Conservation (phyloP, 345 rosid genomes). For the Acer yangbiense region DNA sequence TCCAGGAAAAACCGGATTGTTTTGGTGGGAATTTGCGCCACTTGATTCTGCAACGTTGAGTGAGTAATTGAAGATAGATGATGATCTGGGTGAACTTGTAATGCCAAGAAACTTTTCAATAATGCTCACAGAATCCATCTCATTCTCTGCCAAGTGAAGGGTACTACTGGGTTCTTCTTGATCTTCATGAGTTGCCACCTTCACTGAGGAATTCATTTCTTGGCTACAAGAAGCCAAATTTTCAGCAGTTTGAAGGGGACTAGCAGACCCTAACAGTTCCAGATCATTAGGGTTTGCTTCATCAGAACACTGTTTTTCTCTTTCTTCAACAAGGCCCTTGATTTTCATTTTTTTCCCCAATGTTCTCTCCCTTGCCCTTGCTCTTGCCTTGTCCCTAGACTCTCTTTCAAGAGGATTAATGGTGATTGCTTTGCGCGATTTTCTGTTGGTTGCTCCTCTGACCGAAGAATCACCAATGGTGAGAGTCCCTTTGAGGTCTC, state of each 20-base stretch:
- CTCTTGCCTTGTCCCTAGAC: constrained; percentile 63
- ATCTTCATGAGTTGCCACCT: constrained; percentile 16
- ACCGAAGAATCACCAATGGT: constrained; percentile 15
- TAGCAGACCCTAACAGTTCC: constrained; percentile 21
- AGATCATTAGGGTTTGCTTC: constrained; percentile 41
- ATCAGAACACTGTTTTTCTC: constrained; percentile 22
- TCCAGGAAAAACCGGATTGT: constrained; percentile 22
- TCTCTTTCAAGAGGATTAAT: constrained; percentile 34
- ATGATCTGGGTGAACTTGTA: constrained; percentile 19
- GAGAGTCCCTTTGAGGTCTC: constrained; percentile 16
- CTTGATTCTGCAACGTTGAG: constrained; percentile 21
- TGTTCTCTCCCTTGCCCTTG: constrained; percentile 75
- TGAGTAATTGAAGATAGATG: constrained; percentile 33
- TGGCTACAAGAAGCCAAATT: constrained; percentile 22
- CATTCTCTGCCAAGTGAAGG: constrained; percentile 24
- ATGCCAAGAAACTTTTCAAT: constrained; percentile 59
- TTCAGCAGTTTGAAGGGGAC: constrained; percentile 26
- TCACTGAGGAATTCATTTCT: constrained; percentile 16
- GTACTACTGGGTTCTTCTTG: constrained; percentile 25
- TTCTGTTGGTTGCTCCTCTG: constrained; percentile 22
- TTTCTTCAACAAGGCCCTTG: constrained; percentile 21
- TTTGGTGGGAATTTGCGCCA: constrained; percentile 26
- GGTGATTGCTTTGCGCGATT: constrained; percentile 15
- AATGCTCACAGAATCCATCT: constrained; percentile 48
- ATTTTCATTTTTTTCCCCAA: constrained; percentile 51